Evolutionary conservation across 1,284 basidiomycete species (phyloP), one percentile per base, ranked within the genome.

Genomic region (Puccinia hordei): DNA sequence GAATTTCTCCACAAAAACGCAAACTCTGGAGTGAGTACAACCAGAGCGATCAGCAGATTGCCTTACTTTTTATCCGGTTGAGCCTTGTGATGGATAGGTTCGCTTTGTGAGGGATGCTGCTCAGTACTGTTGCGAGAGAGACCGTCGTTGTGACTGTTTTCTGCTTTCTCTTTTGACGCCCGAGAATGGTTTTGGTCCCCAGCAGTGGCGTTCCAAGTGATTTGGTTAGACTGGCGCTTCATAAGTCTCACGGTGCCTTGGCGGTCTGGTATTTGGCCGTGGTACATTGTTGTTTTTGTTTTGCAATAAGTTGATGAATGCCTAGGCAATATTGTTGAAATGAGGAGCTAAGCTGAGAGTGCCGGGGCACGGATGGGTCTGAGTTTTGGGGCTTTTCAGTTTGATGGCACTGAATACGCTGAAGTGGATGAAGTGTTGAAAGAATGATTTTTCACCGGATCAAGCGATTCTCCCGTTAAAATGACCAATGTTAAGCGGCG

Each of bases 21-120:
- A 38, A 51, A 13, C 24, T 53, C 30, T 35, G 27, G 24, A n/a
- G n/a, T n/a, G n/a, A n/a, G n/a, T n/a, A n/a, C n/a, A n/a, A n/a
- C n/a, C 24, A 53, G 49, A 19, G 2, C 33, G 49, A 13, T 1
- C 0, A 53, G 49, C 30, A 1, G 53, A 1, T 73, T 57, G 51
- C 57, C 59, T 73, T 53, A 73, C 71, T 44, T 73, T 57, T 57
- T 73, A 30, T 73, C 51, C 27, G 53, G 9, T 33, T 55, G 53
- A 22, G 19, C 59, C 33, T 57, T 73, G 27, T n/a, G n/a, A 27
- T 24, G n/a, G 13, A 51, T 15, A 44, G 49, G 12, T 27, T 57
- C 71, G 35, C 5, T 57, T 57, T 59, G 15, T 10, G 53, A 57
- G 71, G 30, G 10, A 22, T 73, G 71, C 5, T 51, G 71, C 33